phyloP scores from a whole-genome alignment of 2,329 filamentous ascomycete species.

The Fusarium euwallaceae region DNA sequence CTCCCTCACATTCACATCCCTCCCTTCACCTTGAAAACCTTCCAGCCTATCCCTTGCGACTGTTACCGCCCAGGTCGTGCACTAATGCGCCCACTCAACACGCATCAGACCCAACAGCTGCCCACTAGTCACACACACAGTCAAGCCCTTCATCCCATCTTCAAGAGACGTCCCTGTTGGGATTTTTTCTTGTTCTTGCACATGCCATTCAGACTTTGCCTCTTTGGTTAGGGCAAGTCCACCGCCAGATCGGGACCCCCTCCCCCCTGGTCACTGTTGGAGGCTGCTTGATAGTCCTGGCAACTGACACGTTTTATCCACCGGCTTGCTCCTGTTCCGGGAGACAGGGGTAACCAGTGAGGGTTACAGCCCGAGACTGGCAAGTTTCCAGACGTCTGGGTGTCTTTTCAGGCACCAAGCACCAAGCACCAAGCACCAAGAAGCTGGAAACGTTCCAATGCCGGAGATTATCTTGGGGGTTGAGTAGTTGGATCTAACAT shows the following conservation, averaged over 20 bases:
- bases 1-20: slow-evolving; percentile 15
- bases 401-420: slow-evolving; percentile 12
- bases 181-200: not conserved
- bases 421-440: slow-evolving; percentile 13
- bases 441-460: slow-evolving; percentile 21
- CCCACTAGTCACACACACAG: not conserved
- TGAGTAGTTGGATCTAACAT: not conserved
- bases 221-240: slow-evolving; percentile 13
- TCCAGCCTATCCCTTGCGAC: slow-evolving; percentile 36
- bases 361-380: slow-evolving; percentile 31
- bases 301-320: slow-evolving; percentile 34
- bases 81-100: slow-evolving; percentile 48
- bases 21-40: slow-evolving; percentile 12
- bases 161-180: slow-evolving; percentile 23
- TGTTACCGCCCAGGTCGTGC: slow-evolving; percentile 31
- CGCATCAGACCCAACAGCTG: slow-evolving; percentile 20
- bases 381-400: slow-evolving; percentile 33
- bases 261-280: slow-evolving; percentile 11
- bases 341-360: slow-evolving; percentile 39
- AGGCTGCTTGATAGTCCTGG: slow-evolving; percentile 18
- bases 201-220: slow-evolving; percentile 4
- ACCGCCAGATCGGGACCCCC: slow-evolving; percentile 25
- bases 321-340: slow-evolving; percentile 40
- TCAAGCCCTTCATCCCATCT: slow-evolving; percentile 9
- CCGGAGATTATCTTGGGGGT: slow-evolving; percentile 6